Evolutionary conservation across 257 asterid species (phyloP).

Genomic region (Prunella vulgaris): DNA sequence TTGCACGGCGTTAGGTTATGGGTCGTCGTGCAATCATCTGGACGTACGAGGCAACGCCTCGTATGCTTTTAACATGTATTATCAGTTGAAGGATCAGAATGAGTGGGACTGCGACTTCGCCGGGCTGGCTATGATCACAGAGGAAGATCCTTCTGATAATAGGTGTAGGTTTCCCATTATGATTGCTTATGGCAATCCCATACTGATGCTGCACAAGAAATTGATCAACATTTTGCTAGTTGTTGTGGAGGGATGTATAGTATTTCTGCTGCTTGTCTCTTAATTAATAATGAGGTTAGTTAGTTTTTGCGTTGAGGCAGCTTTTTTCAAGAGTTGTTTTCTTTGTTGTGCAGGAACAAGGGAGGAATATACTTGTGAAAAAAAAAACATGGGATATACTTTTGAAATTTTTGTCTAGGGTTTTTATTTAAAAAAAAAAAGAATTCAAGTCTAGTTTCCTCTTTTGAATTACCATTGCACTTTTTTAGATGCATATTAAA

Average conservation of each 20-base stretch:
- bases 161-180: slow-evolving; percentile 64
- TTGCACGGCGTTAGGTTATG: slow-evolving; percentile 83
- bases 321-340: background rate
- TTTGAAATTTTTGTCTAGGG: too few species aligned
- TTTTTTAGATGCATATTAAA: too few species aligned
- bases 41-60: slow-evolving; percentile 72
- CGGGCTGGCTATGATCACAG: slow-evolving; percentile 59
- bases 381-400: background rate
- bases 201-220: slow-evolving; percentile 55
- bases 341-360: background rate
- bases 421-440: too few species aligned
- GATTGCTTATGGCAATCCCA: slow-evolving; percentile 59
- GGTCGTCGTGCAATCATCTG: slow-evolving; percentile 80
- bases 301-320: too few species aligned
- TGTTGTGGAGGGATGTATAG: slow-evolving; percentile 64
- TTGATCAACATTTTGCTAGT: slow-evolving; percentile 53
- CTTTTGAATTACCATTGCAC: too few species aligned
- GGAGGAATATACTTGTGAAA: background rate
- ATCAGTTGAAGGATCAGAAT: slow-evolving; percentile 70
- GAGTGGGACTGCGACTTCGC: slow-evolving; percentile 80
- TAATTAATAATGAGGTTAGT: too few species aligned
- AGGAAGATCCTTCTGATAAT: slow-evolving; percentile 74
- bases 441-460: too few species aligned
- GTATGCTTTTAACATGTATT: slow-evolving; percentile 92
- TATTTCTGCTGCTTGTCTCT: slow-evolving; percentile 64